Evolutionary conservation across 768 basidiomycete genomes (phyloP), one percentile per base, ranked within the genome.

Genomic region (Crepidotus variabilis): DNA sequence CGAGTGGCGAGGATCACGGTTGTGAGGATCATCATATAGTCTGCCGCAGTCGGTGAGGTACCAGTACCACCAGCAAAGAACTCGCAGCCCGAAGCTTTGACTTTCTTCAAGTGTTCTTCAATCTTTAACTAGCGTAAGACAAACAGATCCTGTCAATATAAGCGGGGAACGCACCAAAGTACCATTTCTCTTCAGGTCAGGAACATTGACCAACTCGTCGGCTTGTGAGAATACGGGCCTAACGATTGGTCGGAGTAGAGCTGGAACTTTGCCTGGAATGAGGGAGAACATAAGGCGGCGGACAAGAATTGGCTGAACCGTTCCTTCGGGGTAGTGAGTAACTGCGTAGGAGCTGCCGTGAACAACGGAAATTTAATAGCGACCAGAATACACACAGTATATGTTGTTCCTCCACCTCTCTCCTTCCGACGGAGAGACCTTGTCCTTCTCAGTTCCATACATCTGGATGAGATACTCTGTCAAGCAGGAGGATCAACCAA

Each of bases 381-480:
- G 7, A 11, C 0, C 20, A n/a, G 53, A 51, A 23, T 35, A 35
- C 61, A 52, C 45, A 72, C 75, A 76, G 59, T 75, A 77, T 4
- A 76, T 52, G 58, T 77, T 72, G 22, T 69, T 64, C 11, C 72
- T 7, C 56, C 69, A 69, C n/a, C 65, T 22, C 51, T 43, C 21
- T 32, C 24, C 20, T 45, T 45, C 51, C 34, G 24, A 45, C 20
- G 16, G 22, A 16, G 67, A 52, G 36, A 54, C 61, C 13, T 60
- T 61, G 23, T 59, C 65, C 32, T 65, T 68, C n/a, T 72, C 75
- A 50, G 72, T 64, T 10, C 69, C 70, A 46, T 70, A 78, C 58
- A 73, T 75, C 23, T 64, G 57, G 46, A 80, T 72, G 49, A 81
- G 54, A 57, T 79, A 80, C 43, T 78, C 77, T 76, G 28, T 28